Evolutionary conservation across 371 early-diverging fungal genomes (phyloP).

Genomic region (Paraphysoderma sedebokerense): DNA sequence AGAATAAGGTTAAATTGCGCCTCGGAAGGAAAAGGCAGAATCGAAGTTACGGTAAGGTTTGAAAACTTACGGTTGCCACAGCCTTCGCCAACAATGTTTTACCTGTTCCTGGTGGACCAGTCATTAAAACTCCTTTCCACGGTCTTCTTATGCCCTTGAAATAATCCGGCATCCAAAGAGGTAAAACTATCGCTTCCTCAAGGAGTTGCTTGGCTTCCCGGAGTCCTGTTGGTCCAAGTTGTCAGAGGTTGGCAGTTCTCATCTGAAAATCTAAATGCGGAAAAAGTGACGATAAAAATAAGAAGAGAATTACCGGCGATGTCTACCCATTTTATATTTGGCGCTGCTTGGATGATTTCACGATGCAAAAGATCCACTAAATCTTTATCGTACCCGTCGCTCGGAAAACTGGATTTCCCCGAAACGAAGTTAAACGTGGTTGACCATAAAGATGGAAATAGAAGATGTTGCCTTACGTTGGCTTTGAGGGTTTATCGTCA

Average conservation of each 20-base stretch:
- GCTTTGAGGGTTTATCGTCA: background rate
- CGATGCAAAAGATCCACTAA: constrained; percentile 30
- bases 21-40: background rate
- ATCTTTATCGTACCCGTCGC: constrained; percentile 31
- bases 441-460: background rate
- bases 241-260: background rate
- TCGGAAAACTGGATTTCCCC: background rate
- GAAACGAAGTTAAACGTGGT: background rate
- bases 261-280: background rate
- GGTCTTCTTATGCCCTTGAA: constrained; percentile 40
- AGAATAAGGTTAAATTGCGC: constrained; percentile 4
- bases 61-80: too few species aligned
- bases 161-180: constrained; percentile 38
- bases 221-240: too few species aligned
- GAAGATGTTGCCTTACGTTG: background rate
- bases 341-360: constrained; percentile 25
- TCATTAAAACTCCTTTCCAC: constrained; percentile 47
- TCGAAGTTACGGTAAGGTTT: background rate
- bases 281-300: background rate
- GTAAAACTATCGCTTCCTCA: constrained; percentile 37
- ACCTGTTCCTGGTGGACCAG: constrained; percentile 51
- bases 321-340: constrained; percentile 29
- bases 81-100: constrained; percentile 46
- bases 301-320: too few species aligned
- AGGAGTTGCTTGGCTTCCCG: constrained; percentile 29